phyloP scores from a whole-genome alignment of 1,284 basidiomycete species.

The Xerocomus nothofagi region DNA sequence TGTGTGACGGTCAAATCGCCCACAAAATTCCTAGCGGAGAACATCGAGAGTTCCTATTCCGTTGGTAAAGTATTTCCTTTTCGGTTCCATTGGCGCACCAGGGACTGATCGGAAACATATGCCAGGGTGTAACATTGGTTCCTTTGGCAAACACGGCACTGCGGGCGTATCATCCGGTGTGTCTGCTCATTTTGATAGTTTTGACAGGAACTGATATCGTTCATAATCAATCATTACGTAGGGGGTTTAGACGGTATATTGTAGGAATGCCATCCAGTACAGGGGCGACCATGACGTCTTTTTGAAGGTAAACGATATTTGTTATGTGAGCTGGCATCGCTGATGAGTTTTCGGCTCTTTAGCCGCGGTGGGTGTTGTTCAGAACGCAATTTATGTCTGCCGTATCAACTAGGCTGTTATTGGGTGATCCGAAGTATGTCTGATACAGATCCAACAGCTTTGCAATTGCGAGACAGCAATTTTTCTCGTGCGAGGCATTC shows the following conservation, averaged over 20 bases:
- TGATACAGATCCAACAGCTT: constrained; percentile 10
- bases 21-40: constrained; percentile 13
- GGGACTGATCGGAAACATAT: not conserved
- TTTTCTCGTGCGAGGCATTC: not conserved
- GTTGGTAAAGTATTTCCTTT: constrained; percentile 2
- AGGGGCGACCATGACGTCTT: not conserved
- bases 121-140: constrained; percentile 20
- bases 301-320: constrained; percentile 8
- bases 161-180: constrained; percentile 9
- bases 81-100: not conserved
- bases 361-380: constrained; percentile 14
- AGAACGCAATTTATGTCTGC: constrained; percentile 14
- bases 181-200: not conserved
- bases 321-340: not conserved
- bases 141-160: constrained; percentile 8
- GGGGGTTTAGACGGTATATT: constrained; percentile 14
- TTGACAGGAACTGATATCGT: not conserved
- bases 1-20: constrained; percentile 20
- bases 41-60: constrained; percentile 16
- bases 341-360: not conserved
- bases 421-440: not conserved
- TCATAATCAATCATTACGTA: too few relatives aligned
- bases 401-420: not conserved
- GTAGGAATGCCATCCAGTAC: constrained; percentile 8
- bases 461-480: constrained; percentile 9